These are phyloP conservation scores for Aspergillus homomorphus DNA, from an alignment of 495 filamentous ascomycete genomes.

Conservation along the genomic window DNA sequence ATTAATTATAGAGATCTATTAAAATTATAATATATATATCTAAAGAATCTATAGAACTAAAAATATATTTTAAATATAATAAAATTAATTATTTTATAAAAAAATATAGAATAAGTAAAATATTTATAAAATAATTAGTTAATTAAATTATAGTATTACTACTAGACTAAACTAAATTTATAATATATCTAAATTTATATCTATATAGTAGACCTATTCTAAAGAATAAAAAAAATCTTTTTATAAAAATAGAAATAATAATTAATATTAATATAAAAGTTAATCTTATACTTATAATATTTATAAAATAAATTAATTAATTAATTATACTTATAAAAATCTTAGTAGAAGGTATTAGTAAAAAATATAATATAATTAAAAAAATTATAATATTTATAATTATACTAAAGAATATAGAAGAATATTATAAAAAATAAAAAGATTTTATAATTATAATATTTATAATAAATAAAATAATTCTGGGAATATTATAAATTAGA, in stretches of 20 bases:
- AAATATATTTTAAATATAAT: background rate
- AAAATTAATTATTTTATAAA: background rate
- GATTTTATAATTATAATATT: background rate
- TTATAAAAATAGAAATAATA: background rate
- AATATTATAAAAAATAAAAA: background rate
- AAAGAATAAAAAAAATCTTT: background rate
- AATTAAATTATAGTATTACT: background rate
- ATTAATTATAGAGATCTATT: background rate
- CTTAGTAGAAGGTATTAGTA: background rate
- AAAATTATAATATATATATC: background rate
- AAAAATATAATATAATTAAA: background rate
- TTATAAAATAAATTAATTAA: background rate
- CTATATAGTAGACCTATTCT: too few species aligned
- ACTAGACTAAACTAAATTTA: background rate
- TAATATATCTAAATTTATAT: background rate
- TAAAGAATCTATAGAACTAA: background rate
- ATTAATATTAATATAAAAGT: background rate
- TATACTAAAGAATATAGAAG: background rate
- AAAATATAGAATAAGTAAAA: background rate
- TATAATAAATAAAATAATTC: background rate
- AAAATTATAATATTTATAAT: background rate
- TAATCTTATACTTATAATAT: background rate
- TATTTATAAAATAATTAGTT: background rate
- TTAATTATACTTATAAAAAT: background rate
- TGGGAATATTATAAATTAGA: background rate